Conservation (phyloP, 2,329 filamentous ascomycete species). For the Chrysoporthe austroafricana region DNA sequence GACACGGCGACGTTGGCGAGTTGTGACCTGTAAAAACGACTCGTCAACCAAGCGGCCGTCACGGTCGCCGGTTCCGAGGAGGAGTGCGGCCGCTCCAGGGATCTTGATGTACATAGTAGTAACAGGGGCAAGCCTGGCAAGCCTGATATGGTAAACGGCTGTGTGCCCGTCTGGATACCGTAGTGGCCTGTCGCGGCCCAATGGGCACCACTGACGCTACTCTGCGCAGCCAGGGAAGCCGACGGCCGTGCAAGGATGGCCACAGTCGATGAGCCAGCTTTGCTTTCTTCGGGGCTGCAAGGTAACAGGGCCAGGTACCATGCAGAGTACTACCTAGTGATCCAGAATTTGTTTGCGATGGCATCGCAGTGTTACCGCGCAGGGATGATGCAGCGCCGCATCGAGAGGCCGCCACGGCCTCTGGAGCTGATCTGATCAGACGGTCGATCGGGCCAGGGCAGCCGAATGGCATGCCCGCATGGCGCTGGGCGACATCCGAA, state of each 20-base stretch:
- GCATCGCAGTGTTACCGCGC: not conserved
- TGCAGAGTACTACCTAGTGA: no score
- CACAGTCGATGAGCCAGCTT: not conserved
- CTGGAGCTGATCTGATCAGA: slow-evolving; percentile 12
- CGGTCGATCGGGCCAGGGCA: slow-evolving; percentile 18
- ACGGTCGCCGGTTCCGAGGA: not conserved
- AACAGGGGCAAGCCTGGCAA: slow-evolving; percentile 4
- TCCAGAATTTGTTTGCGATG: no score
- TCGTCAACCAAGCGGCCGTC: no score
- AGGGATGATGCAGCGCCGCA: slow-evolving; percentile 21
- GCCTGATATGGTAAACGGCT: not conserved
- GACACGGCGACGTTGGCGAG: not conserved
- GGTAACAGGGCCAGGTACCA: not conserved
- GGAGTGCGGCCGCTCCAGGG: not conserved
- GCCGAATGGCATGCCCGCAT: slow-evolving; percentile 6
- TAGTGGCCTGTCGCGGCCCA: not conserved
- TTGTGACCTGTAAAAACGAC: not conserved
- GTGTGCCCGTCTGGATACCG: not conserved
- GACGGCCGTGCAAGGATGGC: not conserved
- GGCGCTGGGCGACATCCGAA: slow-evolving; percentile 13
- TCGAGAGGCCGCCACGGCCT: not conserved
- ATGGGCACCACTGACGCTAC: not conserved
- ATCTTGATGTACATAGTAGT: slow-evolving; percentile 4
- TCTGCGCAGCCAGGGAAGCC: not conserved
- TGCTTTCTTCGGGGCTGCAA: not conserved